Conservation (phyloP, 163 green algal genomes). For the Chloromonas sp. region DNA sequence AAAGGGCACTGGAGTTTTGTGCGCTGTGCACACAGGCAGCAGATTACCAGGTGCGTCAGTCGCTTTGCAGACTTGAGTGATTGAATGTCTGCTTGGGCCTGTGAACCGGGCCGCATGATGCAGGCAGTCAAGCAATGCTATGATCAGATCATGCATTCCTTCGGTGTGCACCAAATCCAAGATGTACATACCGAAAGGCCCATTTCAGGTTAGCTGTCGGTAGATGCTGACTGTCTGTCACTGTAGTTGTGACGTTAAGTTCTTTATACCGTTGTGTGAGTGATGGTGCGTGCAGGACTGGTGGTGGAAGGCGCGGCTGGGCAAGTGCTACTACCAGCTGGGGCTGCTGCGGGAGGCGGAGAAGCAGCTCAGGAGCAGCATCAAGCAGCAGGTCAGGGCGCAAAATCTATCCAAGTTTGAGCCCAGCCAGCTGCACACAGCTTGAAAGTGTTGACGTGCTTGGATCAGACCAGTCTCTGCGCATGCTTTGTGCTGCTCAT, state of each 20-base stretch:
- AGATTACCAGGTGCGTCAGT: constrained; percentile 19
- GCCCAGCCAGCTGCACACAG: too few species aligned
- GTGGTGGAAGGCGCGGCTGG: constrained; percentile 78
- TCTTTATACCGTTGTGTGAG: too few species aligned
- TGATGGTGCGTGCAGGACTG: constrained; percentile 44
- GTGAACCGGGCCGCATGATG: background rate
- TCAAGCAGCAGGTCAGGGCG: constrained; percentile 36
- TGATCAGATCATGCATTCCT: too few species aligned
- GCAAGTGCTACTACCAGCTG: constrained; percentile 78
- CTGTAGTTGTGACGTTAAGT: too few species aligned
- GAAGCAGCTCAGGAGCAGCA: constrained; percentile 58
- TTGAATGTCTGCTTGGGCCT: background rate
- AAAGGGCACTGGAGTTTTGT: constrained; percentile 65
- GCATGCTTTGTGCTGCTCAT: background rate
- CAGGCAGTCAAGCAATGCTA: too few species aligned
- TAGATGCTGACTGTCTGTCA: too few species aligned
- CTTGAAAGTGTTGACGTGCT: too few species aligned
- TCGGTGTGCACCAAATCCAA: too few species aligned
- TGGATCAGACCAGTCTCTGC: too few species aligned
- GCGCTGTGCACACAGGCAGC: constrained; percentile 32
- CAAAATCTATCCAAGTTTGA: too few species aligned
- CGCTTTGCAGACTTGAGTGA: background rate
- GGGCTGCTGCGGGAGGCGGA: constrained; percentile 70
- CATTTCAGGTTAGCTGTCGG: too few species aligned
- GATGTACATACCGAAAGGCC: too few species aligned